Evolutionary conservation across 208 protist genomes (phyloP).

Genomic region (Leishmania lainsoni): DNA sequence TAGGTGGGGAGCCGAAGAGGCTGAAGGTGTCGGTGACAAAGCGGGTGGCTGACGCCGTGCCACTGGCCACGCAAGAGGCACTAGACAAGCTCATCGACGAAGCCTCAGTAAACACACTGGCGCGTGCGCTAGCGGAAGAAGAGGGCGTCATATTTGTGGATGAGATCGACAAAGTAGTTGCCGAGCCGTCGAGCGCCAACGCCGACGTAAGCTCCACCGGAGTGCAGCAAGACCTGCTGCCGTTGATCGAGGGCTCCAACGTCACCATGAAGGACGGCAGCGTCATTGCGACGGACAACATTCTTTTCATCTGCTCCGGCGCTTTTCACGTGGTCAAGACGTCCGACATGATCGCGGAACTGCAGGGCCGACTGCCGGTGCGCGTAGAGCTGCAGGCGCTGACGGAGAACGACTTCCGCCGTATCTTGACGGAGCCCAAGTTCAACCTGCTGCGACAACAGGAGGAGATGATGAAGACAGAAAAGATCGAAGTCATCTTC

Average conservation of each 20-base stretch:
- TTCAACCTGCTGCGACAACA: conserved; percentile 95
- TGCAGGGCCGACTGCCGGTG: conserved; percentile 97
- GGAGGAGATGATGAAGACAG: conserved; percentile 92
- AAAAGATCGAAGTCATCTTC: conserved; percentile 95
- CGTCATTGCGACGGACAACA: conserved; percentile 96
- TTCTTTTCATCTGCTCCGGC: conserved; percentile 97
- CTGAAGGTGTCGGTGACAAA: conserved; percentile 68
- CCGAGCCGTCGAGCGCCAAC: conserved; percentile 52
- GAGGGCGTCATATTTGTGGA: conserved; percentile 99
- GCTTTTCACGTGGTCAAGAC: conserved; percentile 96
- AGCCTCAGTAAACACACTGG: conserved; percentile 83
- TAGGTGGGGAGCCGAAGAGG: conserved; percentile 49
- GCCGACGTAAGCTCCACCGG: conserved; percentile 93
- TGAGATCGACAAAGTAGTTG: conserved; percentile 98
- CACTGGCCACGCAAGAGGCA: conserved; percentile 84
- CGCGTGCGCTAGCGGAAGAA: conserved; percentile 84
- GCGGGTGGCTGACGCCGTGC: conserved; percentile 78
- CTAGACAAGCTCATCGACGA: conserved; percentile 92
- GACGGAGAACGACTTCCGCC: conserved; percentile 94
- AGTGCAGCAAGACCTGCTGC: conserved; percentile 98
- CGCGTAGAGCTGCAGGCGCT: conserved; percentile 97
- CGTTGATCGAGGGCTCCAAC: conserved; percentile 96
- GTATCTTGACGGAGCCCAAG: conserved; percentile 97
- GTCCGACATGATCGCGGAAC: conserved; percentile 94
- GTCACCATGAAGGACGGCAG: conserved; percentile 97